Evolutionary conservation across 2,329 filamentous ascomycete genomes (phyloP).

Genomic region (Neospermospora avenae): DNA sequence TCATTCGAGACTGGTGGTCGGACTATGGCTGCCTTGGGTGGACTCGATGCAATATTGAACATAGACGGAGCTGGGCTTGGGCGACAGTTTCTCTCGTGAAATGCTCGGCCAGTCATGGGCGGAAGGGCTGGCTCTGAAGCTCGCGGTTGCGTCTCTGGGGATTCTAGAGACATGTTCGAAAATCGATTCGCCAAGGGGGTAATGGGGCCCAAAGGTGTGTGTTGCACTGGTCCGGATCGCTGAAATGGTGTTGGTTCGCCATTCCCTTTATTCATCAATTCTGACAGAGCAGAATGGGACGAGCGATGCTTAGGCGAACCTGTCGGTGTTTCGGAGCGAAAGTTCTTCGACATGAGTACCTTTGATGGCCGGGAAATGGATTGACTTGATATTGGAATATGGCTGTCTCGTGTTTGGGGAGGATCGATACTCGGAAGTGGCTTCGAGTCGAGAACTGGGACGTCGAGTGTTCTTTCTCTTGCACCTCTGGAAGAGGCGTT

Average conservation of each 20-base stretch:
- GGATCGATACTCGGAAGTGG: constrained; percentile 4
- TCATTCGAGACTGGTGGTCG: constrained; percentile 20
- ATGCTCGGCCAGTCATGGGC: constrained; percentile 11
- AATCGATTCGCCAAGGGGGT: constrained; percentile 22
- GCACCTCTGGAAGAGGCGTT: background rate
- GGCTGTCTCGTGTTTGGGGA: constrained; percentile 19
- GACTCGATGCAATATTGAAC: constrained; percentile 31
- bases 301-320: constrained; percentile 16
- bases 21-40: constrained; percentile 26
- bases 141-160: constrained; percentile 19
- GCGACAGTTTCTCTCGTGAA: constrained; percentile 21
- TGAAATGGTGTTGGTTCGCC: constrained; percentile 22
- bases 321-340: constrained; percentile 14
- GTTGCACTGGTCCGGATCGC: constrained; percentile 25
- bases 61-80: constrained; percentile 31
- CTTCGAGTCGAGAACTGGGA: background rate
- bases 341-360: constrained; percentile 11
- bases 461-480: background rate
- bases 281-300: constrained; percentile 27
- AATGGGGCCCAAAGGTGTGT: constrained; percentile 17
- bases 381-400: constrained; percentile 21
- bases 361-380: constrained; percentile 24
- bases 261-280: constrained; percentile 28
- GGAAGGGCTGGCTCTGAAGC: constrained; percentile 21
- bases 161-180: constrained; percentile 21